Percentiles rank a stretch among this genome's conserved stretches.
Evolutionary conservation across 2,329 filamentous ascomycete genomes (phyloP).

Genomic region (Amylocarpus encephaloides): DNA sequence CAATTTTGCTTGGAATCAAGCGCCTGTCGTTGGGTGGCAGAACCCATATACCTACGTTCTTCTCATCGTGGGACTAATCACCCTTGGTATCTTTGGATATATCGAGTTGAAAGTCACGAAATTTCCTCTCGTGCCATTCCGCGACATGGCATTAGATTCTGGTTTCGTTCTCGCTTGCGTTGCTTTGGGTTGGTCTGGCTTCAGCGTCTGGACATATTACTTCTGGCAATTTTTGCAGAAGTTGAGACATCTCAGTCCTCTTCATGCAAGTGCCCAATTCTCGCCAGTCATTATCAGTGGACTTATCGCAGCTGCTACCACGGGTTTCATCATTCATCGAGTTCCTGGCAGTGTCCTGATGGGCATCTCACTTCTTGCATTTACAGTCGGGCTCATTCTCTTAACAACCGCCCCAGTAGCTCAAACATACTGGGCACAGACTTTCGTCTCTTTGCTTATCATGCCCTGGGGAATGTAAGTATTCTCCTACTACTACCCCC

Average conservation of each 20-base stretch:
- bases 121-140: slow-evolving; percentile 52
- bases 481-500: background rate
- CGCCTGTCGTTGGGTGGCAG: slow-evolving; percentile 17
- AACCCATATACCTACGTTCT: slow-evolving; percentile 32
- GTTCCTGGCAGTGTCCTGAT: slow-evolving; percentile 32
- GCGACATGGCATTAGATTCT: slow-evolving; percentile 41
- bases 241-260: slow-evolving; percentile 27
- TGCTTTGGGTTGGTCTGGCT: slow-evolving; percentile 24
- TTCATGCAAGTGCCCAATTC: slow-evolving; percentile 30
- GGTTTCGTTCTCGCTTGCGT: slow-evolving; percentile 38
- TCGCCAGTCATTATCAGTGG: slow-evolving; percentile 27
- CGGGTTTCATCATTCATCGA: slow-evolving; percentile 31
- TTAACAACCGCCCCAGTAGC: slow-evolving; percentile 41
- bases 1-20: slow-evolving; percentile 48
- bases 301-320: slow-evolving; percentile 31
- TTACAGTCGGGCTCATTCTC: slow-evolving; percentile 37
- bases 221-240: slow-evolving; percentile 21
- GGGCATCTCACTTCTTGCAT: slow-evolving; percentile 32
- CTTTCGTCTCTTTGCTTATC: slow-evolving; percentile 51
- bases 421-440: slow-evolving; percentile 58
- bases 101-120: slow-evolving; percentile 39
- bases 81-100: slow-evolving; percentile 50
- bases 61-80: slow-evolving; percentile 49
- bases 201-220: slow-evolving; percentile 29
- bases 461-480: slow-evolving; percentile 52